Conservation (phyloP, 176 grass and related monocot species). For the Aegilops bicornis region DNA sequence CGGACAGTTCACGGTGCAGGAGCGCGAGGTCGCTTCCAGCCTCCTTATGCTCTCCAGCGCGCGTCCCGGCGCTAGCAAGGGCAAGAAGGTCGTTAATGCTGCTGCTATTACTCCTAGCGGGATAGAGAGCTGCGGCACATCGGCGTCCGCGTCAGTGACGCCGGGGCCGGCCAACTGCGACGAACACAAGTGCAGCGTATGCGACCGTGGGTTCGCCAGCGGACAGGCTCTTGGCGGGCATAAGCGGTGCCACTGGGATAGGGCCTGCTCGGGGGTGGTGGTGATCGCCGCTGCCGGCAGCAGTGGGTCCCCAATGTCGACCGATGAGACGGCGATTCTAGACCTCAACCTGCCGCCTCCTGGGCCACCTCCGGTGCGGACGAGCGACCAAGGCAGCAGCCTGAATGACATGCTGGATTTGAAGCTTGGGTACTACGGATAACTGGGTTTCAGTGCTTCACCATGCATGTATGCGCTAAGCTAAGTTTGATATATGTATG, state of each 20-base stretch:
- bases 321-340: neutral
- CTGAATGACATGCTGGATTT: slow-evolving; percentile 31
- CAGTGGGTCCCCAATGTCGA: neutral
- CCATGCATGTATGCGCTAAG: neutral
- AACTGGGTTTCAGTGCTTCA: neutral
- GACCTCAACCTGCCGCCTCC: slow-evolving; percentile 49
- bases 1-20: slow-evolving; percentile 29
- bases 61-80: neutral
- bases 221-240: slow-evolving; percentile 77
- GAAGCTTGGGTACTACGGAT: slow-evolving; percentile 29
- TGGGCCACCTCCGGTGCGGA: neutral
- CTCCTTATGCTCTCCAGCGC: slow-evolving; percentile 33
- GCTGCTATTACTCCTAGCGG: neutral
- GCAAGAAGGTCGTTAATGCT: neutral
- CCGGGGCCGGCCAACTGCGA: neutral
- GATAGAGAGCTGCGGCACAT: neutral
- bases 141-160: neutral
- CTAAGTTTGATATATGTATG: neutral
- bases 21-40: slow-evolving; percentile 25
- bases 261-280: neutral
- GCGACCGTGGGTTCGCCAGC: slow-evolving; percentile 44
- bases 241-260: slow-evolving; percentile 59
- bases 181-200: slow-evolving; percentile 40
- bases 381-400: neutral
- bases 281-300: neutral